Conservation (phyloP, 345 rosid genomes). For the Odontarrhena argentea region DNA sequence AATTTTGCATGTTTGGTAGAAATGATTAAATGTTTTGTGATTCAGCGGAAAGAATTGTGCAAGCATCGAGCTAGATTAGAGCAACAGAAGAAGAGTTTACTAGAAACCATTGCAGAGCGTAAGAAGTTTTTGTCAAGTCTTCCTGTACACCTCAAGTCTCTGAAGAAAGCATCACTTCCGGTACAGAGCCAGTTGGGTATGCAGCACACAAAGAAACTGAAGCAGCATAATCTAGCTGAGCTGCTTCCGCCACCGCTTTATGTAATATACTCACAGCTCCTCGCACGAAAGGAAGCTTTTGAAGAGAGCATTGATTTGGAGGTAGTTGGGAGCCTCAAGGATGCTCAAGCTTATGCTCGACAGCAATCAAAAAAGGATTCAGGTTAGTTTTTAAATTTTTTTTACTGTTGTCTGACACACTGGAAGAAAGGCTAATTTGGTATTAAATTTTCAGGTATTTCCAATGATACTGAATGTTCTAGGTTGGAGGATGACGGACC, state of each 20-base stretch:
- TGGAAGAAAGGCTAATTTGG: slow-evolving; percentile 19
- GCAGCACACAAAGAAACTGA: slow-evolving; percentile 73
- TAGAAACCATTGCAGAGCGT: slow-evolving; percentile 78
- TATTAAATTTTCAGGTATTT: slow-evolving; percentile 49
- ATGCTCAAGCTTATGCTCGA: slow-evolving; percentile 79
- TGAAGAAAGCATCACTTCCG: slow-evolving; percentile 92
- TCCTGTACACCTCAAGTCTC: slow-evolving; percentile 87
- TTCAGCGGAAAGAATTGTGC: slow-evolving; percentile 83
- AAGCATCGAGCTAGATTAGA: slow-evolving; percentile 73
- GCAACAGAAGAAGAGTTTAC: slow-evolving; percentile 64
- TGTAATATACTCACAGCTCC: slow-evolving; percentile 78
- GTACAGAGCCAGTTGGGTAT: slow-evolving; percentile 86
- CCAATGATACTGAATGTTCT: slow-evolving; percentile 59
- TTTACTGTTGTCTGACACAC: too few relatives aligned
- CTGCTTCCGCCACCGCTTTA: slow-evolving; percentile 93
- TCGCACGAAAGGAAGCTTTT: slow-evolving; percentile 92
- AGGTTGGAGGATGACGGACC: slow-evolving; percentile 81
- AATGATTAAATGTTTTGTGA: slow-evolving; percentile 16
- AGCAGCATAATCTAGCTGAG: slow-evolving; percentile 84
- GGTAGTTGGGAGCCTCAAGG: slow-evolving; percentile 80
- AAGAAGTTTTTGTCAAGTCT: slow-evolving; percentile 88
- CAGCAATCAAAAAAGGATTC: slow-evolving; percentile 79
- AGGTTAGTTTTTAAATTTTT: slow-evolving; percentile 48
- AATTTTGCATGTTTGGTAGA: background rate
- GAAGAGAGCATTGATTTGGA: slow-evolving; percentile 78